Evolutionary conservation across 2,329 filamentous ascomycete species (phyloP).

Genomic region (Colletotrichum truncatum): DNA sequence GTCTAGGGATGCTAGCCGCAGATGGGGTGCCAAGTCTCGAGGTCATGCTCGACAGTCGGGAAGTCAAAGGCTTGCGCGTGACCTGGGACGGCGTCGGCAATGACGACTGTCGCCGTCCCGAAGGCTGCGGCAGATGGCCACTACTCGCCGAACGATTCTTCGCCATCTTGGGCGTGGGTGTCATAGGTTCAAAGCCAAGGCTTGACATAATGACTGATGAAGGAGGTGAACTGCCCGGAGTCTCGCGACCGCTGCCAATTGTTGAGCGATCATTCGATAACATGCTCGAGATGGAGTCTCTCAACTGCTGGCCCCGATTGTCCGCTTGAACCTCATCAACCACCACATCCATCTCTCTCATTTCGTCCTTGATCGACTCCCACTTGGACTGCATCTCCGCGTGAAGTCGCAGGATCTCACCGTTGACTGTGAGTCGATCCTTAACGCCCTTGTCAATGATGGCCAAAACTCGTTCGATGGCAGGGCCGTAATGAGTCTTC

Average conservation of each 20-base stretch:
- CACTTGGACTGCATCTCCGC: conserved; percentile 87
- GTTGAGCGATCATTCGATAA: conserved; percentile 83
- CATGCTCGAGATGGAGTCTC: conserved; percentile 94
- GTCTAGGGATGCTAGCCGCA: conserved; percentile 50
- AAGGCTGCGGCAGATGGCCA: conserved; percentile 55
- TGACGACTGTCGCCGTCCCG: conserved; percentile 56
- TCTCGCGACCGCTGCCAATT: conserved; percentile 74
- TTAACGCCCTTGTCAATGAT: conserved; percentile 97
- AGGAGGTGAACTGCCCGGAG: conserved; percentile 73
- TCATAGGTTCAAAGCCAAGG: conserved; percentile 58
- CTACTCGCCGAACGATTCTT: conserved; percentile 59
- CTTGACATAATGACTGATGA: conserved; percentile 70
- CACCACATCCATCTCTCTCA: conserved; percentile 77
- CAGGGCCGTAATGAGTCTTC: conserved; percentile 91
- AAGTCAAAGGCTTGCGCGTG: conserved; percentile 51
- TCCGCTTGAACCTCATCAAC: conserved; percentile 78
- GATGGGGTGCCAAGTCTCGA: conserved; percentile 58
- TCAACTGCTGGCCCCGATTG: conserved; percentile 75
- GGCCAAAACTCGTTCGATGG: conserved; percentile 88
- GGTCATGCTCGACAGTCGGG: conserved; percentile 56
- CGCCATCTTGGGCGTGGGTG: conserved; percentile 50
- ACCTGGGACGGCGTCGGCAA: conserved; percentile 55
- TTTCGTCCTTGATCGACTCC: conserved; percentile 78
- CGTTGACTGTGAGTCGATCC: conserved; percentile 95
- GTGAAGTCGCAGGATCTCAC: conserved; percentile 88